Evolutionary conservation across 495 filamentous ascomycete species (phyloP).

Genomic region (Daldinia vernicosa): DNA sequence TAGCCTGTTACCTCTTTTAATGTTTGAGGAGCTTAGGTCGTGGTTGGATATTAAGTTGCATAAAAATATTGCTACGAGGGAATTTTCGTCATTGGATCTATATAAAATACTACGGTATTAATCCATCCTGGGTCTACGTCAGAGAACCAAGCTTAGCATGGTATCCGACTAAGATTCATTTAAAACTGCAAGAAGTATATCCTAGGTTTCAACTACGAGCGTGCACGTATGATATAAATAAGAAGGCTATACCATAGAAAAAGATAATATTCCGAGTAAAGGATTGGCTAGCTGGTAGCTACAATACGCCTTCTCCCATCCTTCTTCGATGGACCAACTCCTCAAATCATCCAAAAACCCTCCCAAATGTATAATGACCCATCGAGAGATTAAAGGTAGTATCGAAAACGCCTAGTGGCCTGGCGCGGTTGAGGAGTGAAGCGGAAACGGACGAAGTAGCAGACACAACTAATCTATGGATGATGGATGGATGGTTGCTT

Average conservation of each 20-base stretch:
- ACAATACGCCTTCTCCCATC: conserved; percentile 15
- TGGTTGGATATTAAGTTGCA: too few relatives aligned
- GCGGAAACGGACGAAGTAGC: conserved; percentile 26
- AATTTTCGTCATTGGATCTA: too few relatives aligned
- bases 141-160: too few relatives aligned
- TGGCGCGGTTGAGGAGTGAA: conserved; percentile 12
- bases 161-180: too few relatives aligned
- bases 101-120: too few relatives aligned
- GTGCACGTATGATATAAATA: not conserved
- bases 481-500: conserved; percentile 25
- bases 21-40: too few relatives aligned
- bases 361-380: conserved; percentile 13
- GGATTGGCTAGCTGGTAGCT: conserved; percentile 30
- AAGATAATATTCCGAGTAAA: conserved; percentile 16
- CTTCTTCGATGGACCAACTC: not conserved
- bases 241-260: not conserved
- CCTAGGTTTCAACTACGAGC: not conserved
- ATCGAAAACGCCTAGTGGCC: conserved; percentile 5
- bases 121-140: too few relatives aligned
- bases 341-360: not conserved
- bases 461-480: conserved; percentile 12
- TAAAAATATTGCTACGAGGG: too few relatives aligned
- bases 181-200: too few relatives aligned
- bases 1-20: too few relatives aligned
- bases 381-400: conserved; percentile 25